Evolutionary conservation across 345 rosid species (phyloP), one percentile per base, ranked within the genome.

Genomic region (Eucalyptus erythrocorys): DNA sequence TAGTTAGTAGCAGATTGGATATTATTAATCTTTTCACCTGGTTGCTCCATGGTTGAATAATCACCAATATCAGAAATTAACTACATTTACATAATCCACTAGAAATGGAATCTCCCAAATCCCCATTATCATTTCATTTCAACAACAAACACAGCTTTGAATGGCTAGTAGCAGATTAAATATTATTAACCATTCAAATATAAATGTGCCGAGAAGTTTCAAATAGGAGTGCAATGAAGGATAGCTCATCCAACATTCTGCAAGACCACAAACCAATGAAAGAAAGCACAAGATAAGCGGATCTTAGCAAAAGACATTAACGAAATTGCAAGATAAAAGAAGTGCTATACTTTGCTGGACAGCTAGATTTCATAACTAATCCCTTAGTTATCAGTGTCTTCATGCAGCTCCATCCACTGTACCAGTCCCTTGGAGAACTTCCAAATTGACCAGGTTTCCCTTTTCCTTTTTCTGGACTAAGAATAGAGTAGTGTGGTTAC

Each of bases 381-480:
- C 99, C 99, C 90, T 95, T 97, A 7, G 92, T 91, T 91, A 96
- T 92, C 93, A 97, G 92, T 57, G 93, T 96, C 87, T 91, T 91
- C 99, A 97, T 97, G 93, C 98, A 97, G 91, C 90, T 97, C 99
- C 99, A 97, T 92, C 99, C 99, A 87, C 92, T 95, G 89, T 97
- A 97, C 98, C 98, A 96, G 89, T 95, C 98, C 91, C 95, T 95
- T 61, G 94, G 82, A 88, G 99, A 95, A 92, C 90, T 93, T 89
- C 97, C 97, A 91, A 96, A 93, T 81, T 96, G 94, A 81, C 92
- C 89, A 68, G 96, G 90, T 87, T 93, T 96, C 61, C 97, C 98
- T 92, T 94, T 95, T 85, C 96, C 97, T 90, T 95, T 96, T 88
- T 96, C 99, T 82, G 97, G 96, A 93, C 99, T 98, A 89, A 88